phyloP scores from a whole-genome alignment of 192 early-diverging fungal genomes.

The Chytriomyces confervae region DNA sequence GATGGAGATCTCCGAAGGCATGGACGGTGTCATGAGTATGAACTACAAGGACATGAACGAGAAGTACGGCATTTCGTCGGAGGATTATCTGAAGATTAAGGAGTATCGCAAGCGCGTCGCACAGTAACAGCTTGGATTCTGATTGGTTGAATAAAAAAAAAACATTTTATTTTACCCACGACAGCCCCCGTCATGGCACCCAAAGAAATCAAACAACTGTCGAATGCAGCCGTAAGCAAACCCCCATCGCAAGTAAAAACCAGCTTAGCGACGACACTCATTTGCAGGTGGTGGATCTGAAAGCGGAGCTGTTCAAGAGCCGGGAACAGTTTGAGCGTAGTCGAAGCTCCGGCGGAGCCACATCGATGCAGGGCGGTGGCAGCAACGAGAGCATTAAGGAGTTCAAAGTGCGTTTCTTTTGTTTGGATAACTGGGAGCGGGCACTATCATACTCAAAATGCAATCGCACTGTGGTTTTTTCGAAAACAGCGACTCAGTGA shows the following conservation, averaged over 20 bases:
- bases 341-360: constrained; percentile 31
- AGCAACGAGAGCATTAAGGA: constrained; percentile 31
- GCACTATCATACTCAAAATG: neutral
- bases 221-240: too few species aligned
- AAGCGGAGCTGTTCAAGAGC: constrained; percentile 51
- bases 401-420: constrained; percentile 39
- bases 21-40: constrained; percentile 4
- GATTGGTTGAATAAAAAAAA: too few species aligned
- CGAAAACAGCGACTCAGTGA: constrained; percentile 13
- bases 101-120: constrained; percentile 8
- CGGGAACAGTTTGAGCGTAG: constrained; percentile 40
- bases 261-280: too few species aligned
- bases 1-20: constrained; percentile 10
- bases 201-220: too few species aligned
- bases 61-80: constrained; percentile 16
- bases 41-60: constrained; percentile 15
- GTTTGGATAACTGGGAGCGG: neutral
- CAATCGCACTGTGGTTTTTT: neutral
- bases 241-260: too few species aligned
- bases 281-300: constrained; percentile 46
- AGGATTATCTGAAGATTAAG: constrained; percentile 30
- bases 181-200: too few species aligned
- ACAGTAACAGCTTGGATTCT: too few species aligned
- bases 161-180: too few species aligned
- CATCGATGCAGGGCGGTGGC: neutral